Conservation (phyloP, 441 rosid species). For the Croton setiger region DNA sequence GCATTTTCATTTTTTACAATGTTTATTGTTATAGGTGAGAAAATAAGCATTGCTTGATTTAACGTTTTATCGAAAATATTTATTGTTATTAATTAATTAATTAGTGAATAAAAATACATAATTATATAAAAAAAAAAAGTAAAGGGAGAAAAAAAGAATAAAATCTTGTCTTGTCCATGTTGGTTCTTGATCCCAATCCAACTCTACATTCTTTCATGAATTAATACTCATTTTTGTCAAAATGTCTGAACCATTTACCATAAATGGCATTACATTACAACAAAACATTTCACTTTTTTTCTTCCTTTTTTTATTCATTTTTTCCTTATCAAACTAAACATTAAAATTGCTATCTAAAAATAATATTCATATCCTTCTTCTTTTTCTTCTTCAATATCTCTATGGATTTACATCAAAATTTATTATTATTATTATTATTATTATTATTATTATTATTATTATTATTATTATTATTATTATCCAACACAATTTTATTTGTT, state of each 20-base stretch:
- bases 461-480: too few species aligned
- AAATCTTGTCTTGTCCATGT: slow-evolving; percentile 4
- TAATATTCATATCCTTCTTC: not conserved
- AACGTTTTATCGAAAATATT: too few species aligned
- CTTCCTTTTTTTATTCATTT: not conserved
- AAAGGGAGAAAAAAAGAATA: not conserved
- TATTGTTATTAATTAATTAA: too few species aligned
- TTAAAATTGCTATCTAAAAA: too few species aligned
- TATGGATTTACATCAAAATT: not conserved
- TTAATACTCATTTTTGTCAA: not conserved
- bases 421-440: too few species aligned
- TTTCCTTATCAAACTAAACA: not conserved
- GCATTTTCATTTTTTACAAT: too few species aligned
- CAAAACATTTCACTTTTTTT: not conserved
- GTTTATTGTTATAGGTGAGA: too few species aligned
- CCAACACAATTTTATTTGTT: too few species aligned
- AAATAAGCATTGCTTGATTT: too few species aligned
- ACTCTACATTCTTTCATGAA: not conserved
- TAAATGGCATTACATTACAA: not conserved
- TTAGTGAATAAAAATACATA: too few species aligned
- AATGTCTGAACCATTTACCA: not conserved
- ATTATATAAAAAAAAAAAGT: too few species aligned
- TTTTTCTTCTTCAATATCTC: not conserved
- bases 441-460: too few species aligned
- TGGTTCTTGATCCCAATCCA: slow-evolving; percentile 2